Evolutionary conservation across 2,329 filamentous ascomycete genomes (phyloP).

Genomic region (Aspergillus brasiliensis): DNA sequence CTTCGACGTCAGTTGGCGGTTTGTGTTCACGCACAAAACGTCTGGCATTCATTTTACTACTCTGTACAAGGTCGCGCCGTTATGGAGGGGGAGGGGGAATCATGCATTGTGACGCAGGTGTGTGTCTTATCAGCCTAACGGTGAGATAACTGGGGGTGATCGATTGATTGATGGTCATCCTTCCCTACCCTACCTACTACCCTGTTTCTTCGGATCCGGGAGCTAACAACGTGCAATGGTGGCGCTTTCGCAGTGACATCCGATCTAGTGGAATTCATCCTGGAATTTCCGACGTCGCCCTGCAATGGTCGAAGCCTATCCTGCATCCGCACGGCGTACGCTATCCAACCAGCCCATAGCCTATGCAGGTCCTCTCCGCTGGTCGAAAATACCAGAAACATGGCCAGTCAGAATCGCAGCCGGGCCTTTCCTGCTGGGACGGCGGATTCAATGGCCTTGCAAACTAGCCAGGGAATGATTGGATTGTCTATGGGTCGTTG

Average conservation of each 20-base stretch:
- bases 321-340: constrained; percentile 6
- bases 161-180: neutral
- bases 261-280: neutral
- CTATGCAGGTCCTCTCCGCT: constrained; percentile 9
- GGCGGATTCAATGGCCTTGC: constrained; percentile 3
- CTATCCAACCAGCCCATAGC: constrained; percentile 10
- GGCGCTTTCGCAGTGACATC: neutral
- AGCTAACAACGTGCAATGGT: neutral
- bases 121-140: neutral
- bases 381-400: constrained; percentile 21
- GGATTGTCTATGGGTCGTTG: constrained; percentile 7
- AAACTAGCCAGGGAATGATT: constrained; percentile 10
- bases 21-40: no score
- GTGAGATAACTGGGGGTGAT: neutral
- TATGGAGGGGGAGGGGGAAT: no score
- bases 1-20: no score
- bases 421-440: constrained; percentile 7
- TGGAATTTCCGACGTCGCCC: neutral
- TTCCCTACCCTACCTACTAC: no score
- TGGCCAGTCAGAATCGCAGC: constrained; percentile 16
- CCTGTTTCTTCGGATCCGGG: neutral
- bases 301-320: constrained; percentile 4
- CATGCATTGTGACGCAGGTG: no score
- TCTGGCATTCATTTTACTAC: no score
- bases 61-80: no score